These are phyloP conservation scores for Blastobotrys persicus DNA, from an alignment of 1,139 yeast genomes.

Conservation along the genomic window DNA sequence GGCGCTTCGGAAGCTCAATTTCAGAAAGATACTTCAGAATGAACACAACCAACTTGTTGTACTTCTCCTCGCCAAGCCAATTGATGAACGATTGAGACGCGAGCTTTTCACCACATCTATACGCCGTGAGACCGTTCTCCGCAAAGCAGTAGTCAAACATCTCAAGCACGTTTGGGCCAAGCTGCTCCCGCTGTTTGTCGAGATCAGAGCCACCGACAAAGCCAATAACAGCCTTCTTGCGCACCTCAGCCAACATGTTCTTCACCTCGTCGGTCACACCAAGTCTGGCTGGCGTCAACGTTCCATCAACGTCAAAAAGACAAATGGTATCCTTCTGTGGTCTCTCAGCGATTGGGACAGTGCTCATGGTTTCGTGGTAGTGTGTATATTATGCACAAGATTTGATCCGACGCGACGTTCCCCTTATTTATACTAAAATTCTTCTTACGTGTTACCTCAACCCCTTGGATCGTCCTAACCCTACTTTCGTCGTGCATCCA, in stretches of 20 bases:
- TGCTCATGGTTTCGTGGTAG: slow-evolving; percentile 10
- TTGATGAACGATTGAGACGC: slow-evolving; percentile 90
- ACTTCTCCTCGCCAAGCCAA: slow-evolving; percentile 95
- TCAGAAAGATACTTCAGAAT: slow-evolving; percentile 80
- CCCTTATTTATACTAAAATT: background rate
- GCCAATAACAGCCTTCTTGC: slow-evolving; percentile 91
- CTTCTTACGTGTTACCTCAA: background rate
- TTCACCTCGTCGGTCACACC: slow-evolving; percentile 76
- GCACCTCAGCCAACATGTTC: slow-evolving; percentile 64
- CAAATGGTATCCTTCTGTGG: slow-evolving; percentile 47
- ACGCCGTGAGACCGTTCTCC: slow-evolving; percentile 97
- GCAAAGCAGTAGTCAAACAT: slow-evolving; percentile 95
- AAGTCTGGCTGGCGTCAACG: slow-evolving; percentile 96
- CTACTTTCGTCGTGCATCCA: background rate
- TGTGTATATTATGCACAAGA: too few relatives aligned
- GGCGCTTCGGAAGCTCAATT: slow-evolving; percentile 72
- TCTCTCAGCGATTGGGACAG: slow-evolving; percentile 37
- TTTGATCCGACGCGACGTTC: too few relatives aligned
- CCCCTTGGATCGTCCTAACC: background rate
- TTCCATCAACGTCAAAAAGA: slow-evolving; percentile 96
- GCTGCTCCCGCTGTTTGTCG: slow-evolving; percentile 91
- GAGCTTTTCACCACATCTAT: slow-evolving; percentile 80
- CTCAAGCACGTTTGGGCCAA: slow-evolving; percentile 66
- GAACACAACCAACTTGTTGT: slow-evolving; percentile 83
- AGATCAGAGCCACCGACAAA: slow-evolving; percentile 98